Evolutionary conservation across 2,329 filamentous ascomycete genomes (phyloP).

Genomic region (Diaporthe vaccinii): DNA sequence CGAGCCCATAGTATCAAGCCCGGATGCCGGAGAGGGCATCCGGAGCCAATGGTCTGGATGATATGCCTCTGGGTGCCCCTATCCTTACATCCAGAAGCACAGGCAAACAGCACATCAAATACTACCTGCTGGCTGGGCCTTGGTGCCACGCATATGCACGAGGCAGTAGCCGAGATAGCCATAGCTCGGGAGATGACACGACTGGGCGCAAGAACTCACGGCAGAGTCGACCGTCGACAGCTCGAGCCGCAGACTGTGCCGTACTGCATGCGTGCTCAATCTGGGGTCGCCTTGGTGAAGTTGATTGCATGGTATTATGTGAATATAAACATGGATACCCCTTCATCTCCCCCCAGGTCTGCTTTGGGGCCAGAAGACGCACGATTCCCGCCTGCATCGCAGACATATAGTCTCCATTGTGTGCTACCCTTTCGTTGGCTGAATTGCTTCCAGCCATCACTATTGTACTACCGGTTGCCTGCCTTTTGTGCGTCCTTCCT

Average conservation of each 20-base stretch:
- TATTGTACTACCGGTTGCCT: constrained; percentile 21
- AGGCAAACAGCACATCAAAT: constrained; percentile 24
- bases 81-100: constrained; percentile 23
- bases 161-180: constrained; percentile 12
- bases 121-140: constrained; percentile 21
- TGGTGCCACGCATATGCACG: constrained; percentile 9
- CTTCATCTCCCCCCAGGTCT: constrained; percentile 21
- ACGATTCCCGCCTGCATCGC: constrained; percentile 6
- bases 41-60: constrained; percentile 28
- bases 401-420: constrained; percentile 23
- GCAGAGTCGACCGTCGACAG: neutral
- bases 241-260: constrained; percentile 19
- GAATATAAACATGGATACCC: constrained; percentile 41
- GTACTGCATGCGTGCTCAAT: constrained; percentile 24
- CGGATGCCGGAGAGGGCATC: constrained; percentile 21
- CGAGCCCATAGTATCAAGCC: constrained; percentile 6
- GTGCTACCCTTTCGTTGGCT: constrained; percentile 28
- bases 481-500: constrained; percentile 18
- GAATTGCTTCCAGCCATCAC: neutral
- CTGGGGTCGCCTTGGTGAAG: constrained; percentile 4
- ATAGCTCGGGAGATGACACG: constrained; percentile 20
- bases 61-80: neutral
- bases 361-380: constrained; percentile 6
- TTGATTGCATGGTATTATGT: constrained; percentile 7
- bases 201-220: constrained; percentile 7